These are phyloP conservation scores for Chaetomiaceae sp. DNA, from an alignment of 2,329 filamentous ascomycete species.

Conservation along the genomic window DNA sequence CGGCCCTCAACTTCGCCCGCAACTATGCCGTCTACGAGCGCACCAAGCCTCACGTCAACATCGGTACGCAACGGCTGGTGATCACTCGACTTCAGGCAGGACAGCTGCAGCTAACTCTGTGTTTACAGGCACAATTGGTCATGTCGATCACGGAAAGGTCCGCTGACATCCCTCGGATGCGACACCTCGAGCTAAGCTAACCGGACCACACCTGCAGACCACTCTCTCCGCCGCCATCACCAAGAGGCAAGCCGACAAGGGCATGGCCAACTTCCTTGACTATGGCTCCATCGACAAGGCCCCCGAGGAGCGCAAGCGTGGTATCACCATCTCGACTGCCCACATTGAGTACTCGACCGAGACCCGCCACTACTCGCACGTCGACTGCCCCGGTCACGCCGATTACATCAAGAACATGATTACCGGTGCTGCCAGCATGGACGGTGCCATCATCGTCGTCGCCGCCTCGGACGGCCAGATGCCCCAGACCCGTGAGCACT, in stretches of 20 bases:
- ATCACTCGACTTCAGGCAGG: no score
- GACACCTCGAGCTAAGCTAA: conserved; percentile 14
- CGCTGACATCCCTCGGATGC: conserved; percentile 11
- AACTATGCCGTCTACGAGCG: conserved; percentile 73
- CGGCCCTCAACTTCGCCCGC: conserved; percentile 61
- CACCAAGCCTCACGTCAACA: conserved; percentile 96
- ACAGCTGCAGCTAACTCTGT: conserved; percentile 19
- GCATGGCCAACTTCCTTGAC: conserved; percentile 88
- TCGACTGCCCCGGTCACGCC: conserved; percentile 99
- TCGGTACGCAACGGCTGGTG: conserved; percentile 55
- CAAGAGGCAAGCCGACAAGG: conserved; percentile 94
- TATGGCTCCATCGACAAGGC: conserved; percentile 99
- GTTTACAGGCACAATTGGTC: conserved; percentile 79
- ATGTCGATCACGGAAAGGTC: conserved; percentile 99
- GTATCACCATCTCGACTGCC: conserved; percentile 97
- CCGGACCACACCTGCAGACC: no score
- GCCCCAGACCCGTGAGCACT: conserved; percentile 98
- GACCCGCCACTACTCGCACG: conserved; percentile 94
- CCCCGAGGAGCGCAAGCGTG: conserved; percentile 98
- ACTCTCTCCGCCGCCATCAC: conserved; percentile 98
- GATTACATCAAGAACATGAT: conserved; percentile 99
- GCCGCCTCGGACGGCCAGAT: conserved; percentile 98
- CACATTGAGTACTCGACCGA: conserved; percentile 99
- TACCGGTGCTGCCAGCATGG: conserved; percentile 98
- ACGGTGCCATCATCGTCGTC: conserved; percentile 97